Evolutionary conservation across 2,329 filamentous ascomycete genomes (phyloP).

Genomic region (Colletotrichum eleusines): DNA sequence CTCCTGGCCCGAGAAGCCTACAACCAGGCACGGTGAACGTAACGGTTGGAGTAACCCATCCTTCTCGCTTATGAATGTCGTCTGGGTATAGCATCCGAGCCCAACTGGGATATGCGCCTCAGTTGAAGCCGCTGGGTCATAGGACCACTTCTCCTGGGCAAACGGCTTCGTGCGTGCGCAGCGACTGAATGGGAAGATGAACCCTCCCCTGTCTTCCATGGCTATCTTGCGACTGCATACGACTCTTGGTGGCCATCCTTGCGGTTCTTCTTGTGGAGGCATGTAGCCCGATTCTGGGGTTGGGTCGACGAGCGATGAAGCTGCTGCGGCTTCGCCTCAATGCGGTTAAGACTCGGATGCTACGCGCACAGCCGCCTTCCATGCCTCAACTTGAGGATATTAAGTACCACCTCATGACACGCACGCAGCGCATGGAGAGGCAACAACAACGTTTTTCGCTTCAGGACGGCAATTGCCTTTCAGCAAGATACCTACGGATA

Average conservation of each 20-base stretch:
- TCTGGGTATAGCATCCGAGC: background rate
- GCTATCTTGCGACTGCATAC: background rate
- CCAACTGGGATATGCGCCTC: slow-evolving; percentile 6
- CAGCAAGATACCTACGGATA: too few relatives aligned
- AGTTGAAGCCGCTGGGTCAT: background rate
- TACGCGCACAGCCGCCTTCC: slow-evolving; percentile 22
- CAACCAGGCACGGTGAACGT: background rate
- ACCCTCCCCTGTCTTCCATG: slow-evolving; percentile 9
- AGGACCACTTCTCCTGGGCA: background rate
- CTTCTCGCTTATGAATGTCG: background rate
- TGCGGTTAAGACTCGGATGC: slow-evolving; percentile 34
- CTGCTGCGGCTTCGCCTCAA: slow-evolving; percentile 35
- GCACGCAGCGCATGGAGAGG: slow-evolving; percentile 1
- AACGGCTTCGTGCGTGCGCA: slow-evolving; percentile 2
- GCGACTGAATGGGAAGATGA: background rate
- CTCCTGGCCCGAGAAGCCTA: slow-evolving; percentile 8
- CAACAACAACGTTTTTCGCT: background rate
- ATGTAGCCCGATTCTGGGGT: slow-evolving; percentile 1
- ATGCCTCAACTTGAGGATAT: slow-evolving; percentile 39
- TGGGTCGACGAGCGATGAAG: slow-evolving; percentile 20
- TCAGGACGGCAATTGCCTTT: background rate
- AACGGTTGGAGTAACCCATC: background rate
- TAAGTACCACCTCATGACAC: slow-evolving; percentile 36
- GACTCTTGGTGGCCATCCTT: background rate
- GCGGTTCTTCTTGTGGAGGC: slow-evolving; percentile 4